Base-by-base conservation (phyloP, 306 rosid genomes). In the Sicyos baderoa region DNA sequence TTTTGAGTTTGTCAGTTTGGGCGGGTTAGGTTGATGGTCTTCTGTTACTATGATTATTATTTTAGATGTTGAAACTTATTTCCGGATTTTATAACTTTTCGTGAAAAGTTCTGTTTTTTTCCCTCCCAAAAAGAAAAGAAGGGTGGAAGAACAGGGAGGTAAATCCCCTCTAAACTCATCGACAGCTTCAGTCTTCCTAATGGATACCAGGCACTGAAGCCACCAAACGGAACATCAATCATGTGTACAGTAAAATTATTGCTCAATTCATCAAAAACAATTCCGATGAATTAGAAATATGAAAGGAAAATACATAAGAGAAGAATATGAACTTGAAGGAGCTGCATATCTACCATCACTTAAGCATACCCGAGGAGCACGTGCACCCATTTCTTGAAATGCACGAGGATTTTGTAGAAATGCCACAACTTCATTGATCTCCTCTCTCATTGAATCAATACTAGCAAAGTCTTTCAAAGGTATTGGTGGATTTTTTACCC, bases 401-500 rank as follows among this genome's bases (percentile, higher is more conserved):
- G 98, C 98, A 62, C 72, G 75, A 40, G 98, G 96, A 82, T 92
- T 92, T 79, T 82, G 91, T 66, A 92, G 86, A 85, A 92, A 92
- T 69, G 90, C 79, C 75, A 92, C 96, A 77, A 92, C 95, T 83
- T 92, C 98, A 72, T 86, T 87, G 65, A 92, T 89, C 82, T 92
- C 98, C 82, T 92, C 98, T 82, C 81, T 88, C 95, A 89, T 92
- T 58, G 97, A 88, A 72, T 93, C 97, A 19, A 89, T 67, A 79
- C 97, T 93, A 61, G 94, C 89, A 79, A 93, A 93, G 80, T 76
- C 82, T 77, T 82, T 88, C 88, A 93, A 86, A 1, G 91, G 97
- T 83, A 93, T 88, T 72, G 95, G 89, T 4, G 98, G 98, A 75
- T 88, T 88, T 84, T 89, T 93, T 82, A 93, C 98, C 85, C 98